phyloP scores from a whole-genome alignment of 345 rosid genomes.

The Turritis glabra region DNA sequence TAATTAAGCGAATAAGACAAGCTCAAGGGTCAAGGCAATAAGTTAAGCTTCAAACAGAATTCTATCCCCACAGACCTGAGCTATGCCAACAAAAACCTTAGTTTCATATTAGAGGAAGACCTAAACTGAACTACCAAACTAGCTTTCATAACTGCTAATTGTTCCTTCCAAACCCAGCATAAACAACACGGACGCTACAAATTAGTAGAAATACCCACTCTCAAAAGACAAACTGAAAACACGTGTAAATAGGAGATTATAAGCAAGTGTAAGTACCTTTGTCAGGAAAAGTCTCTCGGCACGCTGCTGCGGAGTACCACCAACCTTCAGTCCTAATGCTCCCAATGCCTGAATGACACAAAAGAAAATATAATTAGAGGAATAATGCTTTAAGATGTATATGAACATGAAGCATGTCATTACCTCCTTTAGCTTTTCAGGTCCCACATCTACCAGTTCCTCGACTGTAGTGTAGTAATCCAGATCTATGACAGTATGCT shows the following conservation, averaged over 20 bases:
- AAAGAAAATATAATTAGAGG: background rate
- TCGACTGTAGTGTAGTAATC: constrained; percentile 89
- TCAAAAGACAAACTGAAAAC: constrained; percentile 9
- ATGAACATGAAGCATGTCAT: constrained; percentile 21
- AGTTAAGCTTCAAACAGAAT: constrained; percentile 11
- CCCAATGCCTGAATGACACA: constrained; percentile 63
- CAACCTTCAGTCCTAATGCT: constrained; percentile 88
- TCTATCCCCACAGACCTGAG: background rate
- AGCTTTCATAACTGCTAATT: background rate
- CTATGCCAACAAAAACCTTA: background rate
- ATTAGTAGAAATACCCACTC: background rate
- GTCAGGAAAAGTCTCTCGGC: constrained; percentile 95
- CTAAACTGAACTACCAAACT: constrained; percentile 10
- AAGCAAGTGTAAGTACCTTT: constrained; percentile 53
- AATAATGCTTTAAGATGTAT: background rate
- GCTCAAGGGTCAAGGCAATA: constrained; percentile 2
- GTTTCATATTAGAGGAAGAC: constrained; percentile 2
- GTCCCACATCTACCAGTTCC: constrained; percentile 87
- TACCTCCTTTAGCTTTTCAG: constrained; percentile 90
- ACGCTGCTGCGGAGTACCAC: constrained; percentile 88
- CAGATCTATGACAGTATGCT: constrained; percentile 66
- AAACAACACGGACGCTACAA: background rate
- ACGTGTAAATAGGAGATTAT: background rate
- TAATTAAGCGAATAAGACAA: background rate
- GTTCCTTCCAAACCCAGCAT: background rate